Percentiles rank a stretch among this genome's conserved stretches.
phyloP scores from a whole-genome alignment of 1,284 basidiomycete species.

The Paramarasmius palmivorus region DNA sequence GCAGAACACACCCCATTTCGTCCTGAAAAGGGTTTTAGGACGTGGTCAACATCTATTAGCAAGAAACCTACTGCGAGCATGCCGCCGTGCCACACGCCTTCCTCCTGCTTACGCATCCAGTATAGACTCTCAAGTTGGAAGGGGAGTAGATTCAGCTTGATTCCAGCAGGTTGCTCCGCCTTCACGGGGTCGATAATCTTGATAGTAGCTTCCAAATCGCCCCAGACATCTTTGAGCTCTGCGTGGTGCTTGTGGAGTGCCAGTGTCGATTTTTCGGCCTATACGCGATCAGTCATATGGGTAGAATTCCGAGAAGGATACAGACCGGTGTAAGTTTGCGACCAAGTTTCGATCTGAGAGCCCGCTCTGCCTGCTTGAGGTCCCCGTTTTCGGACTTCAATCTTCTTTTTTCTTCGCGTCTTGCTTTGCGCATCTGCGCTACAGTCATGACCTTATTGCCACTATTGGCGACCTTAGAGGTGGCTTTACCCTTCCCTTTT shows the following conservation, averaged over 20 bases:
- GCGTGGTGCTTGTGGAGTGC: slow-evolving; percentile 67
- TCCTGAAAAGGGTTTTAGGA: slow-evolving; percentile 49
- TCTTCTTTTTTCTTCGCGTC: slow-evolving; percentile 28
- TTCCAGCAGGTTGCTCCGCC: slow-evolving; percentile 77
- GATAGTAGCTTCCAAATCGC: slow-evolving; percentile 72
- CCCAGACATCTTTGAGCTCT: slow-evolving; percentile 88
- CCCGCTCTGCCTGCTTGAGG: slow-evolving; percentile 49
- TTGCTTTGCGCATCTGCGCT: slow-evolving; percentile 27
- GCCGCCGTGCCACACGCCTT: slow-evolving; percentile 86
- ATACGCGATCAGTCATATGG: slow-evolving; percentile 7
- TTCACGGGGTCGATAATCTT: slow-evolving; percentile 67
- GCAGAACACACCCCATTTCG: slow-evolving; percentile 76
- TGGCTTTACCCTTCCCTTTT: slow-evolving; percentile 24
- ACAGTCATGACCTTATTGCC: slow-evolving; percentile 39
- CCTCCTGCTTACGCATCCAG: slow-evolving; percentile 97
- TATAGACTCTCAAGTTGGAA: slow-evolving; percentile 92
- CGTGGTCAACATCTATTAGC: neutral
- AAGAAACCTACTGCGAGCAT: slow-evolving; percentile 78
- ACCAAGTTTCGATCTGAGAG: slow-evolving; percentile 55
- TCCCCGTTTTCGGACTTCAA: slow-evolving; percentile 28
- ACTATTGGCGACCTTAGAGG: slow-evolving; percentile 13
- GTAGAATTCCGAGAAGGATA: slow-evolving; percentile 4
- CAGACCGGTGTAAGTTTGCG: slow-evolving; percentile 69
- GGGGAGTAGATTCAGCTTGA: slow-evolving; percentile 75
- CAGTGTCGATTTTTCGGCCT: slow-evolving; percentile 80